A percentile compares a stretch with the other conserved stretches of the same genome.
Evolutionary conservation across 2,329 filamentous ascomycete species (phyloP).

Genomic region (Colletotrichum orchidophilum): DNA sequence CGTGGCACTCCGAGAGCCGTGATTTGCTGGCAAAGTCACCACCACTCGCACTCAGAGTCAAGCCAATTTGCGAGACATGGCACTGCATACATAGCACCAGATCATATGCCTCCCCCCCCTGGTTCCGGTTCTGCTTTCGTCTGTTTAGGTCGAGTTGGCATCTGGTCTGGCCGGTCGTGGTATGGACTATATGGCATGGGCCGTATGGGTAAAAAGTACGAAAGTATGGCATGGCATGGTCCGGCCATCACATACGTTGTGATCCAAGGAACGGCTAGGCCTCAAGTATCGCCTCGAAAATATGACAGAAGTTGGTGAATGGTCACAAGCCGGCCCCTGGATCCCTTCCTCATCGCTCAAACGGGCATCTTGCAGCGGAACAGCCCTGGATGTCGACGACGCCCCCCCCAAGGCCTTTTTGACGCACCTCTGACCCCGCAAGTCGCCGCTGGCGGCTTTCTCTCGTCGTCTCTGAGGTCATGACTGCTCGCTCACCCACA

Average conservation of each 20-base stretch:
- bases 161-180: neutral
- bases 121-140: neutral
- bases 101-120: neutral
- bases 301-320: conserved; percentile 31
- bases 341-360: conserved; percentile 25
- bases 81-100: conserved; percentile 1
- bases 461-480: conserved; percentile 16
- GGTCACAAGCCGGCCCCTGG: conserved; percentile 20
- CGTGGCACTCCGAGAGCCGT: conserved; percentile 20
- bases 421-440: neutral
- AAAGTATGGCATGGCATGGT: neutral
- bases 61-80: conserved; percentile 22
- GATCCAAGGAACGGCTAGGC: neutral
- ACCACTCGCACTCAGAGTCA: neutral
- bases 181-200: neutral
- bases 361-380: conserved; percentile 27
- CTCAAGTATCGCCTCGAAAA: conserved; percentile 10
- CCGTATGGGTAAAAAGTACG: neutral
- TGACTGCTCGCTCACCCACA: conserved; percentile 18
- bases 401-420: neutral
- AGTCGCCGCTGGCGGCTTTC: neutral
- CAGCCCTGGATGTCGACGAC: conserved; percentile 7
- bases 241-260: neutral
- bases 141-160: neutral
- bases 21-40: conserved; percentile 16